Percentiles rank a stretch among this genome's conserved stretches.
Evolutionary conservation across 164 flowering plant species (phyloP).

Genomic region (Magnolia changhungtana): DNA sequence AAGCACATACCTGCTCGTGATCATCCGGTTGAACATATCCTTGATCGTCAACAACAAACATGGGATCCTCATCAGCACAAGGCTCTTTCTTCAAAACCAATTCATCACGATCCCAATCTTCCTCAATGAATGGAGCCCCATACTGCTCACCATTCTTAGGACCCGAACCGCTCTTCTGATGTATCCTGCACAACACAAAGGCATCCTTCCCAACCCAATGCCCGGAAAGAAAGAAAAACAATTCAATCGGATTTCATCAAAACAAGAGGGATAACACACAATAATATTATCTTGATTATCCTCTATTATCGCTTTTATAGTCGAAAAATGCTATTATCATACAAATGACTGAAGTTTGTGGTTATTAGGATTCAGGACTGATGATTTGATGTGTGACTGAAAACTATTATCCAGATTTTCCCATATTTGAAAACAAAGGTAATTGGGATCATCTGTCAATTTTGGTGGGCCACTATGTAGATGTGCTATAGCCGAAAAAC

Average conservation of each 20-base stretch:
- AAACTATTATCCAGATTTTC: no score
- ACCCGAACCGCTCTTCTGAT: conserved; percentile 41
- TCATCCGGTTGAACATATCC: conserved; percentile 18
- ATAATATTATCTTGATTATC: no score
- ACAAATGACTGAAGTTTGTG: not conserved
- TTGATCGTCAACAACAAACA: conserved; percentile 19
- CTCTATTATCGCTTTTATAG: not conserved
- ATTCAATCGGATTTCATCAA: not conserved
- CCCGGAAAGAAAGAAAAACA: not conserved
- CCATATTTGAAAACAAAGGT: no score
- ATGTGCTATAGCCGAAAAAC: no score
- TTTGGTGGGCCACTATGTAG: no score
- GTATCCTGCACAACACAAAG: conserved; percentile 33
- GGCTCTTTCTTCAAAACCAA: conserved; percentile 29
- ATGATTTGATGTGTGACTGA: no score
- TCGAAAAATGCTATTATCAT: not conserved
- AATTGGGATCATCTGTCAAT: no score
- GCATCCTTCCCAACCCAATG: conserved; percentile 26
- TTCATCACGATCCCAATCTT: conserved; percentile 44
- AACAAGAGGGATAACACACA: not conserved
- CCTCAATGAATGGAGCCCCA: conserved; percentile 58
- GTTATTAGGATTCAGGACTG: no score
- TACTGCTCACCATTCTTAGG: conserved; percentile 61
- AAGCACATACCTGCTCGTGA: conserved; percentile 45
- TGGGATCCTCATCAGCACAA: conserved; percentile 7